These are phyloP conservation scores for Jatropha podagrica DNA, from an alignment of 441 rosid species.

Conservation along the genomic window DNA sequence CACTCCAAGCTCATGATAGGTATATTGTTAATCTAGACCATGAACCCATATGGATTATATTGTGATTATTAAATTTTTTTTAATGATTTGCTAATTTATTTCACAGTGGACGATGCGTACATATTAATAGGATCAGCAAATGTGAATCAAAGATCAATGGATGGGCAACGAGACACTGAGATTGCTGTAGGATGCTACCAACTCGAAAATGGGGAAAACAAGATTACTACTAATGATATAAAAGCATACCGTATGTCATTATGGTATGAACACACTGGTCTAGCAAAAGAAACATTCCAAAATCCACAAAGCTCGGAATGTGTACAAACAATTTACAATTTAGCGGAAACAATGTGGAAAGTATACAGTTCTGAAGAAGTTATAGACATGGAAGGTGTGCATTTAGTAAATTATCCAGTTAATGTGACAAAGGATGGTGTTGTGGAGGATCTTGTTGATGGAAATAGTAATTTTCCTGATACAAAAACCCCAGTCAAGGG, in stretches of 20 bases:
- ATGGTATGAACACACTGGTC: constrained; percentile 75
- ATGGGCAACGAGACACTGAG: constrained; percentile 81
- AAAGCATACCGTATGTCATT: constrained; percentile 59
- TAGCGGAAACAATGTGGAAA: constrained; percentile 74
- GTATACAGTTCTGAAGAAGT: constrained; percentile 58
- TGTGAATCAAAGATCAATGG: constrained; percentile 89
- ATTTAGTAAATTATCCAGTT: constrained; percentile 66
- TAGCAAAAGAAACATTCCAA: constrained; percentile 33
- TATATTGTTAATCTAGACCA: constrained; percentile 9
- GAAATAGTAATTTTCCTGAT: constrained; percentile 61
- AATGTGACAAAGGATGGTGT: constrained; percentile 52
- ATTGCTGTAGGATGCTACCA: constrained; percentile 86
- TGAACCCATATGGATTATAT: too few relatives aligned
- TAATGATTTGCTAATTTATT: neutral
- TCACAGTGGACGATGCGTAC: constrained; percentile 69
- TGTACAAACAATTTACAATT: constrained; percentile 40
- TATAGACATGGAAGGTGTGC: constrained; percentile 74
- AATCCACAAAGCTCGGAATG: constrained; percentile 63
- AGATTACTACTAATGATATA: constrained; percentile 29
- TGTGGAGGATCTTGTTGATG: constrained; percentile 45
- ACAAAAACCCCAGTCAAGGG: constrained; percentile 72
- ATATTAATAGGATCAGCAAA: constrained; percentile 79
- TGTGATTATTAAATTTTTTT: too few relatives aligned
- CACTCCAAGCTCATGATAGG: constrained; percentile 98
- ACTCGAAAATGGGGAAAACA: constrained; percentile 16